phyloP scores from a whole-genome alignment of 768 basidiomycete genomes.

The Amanita phalloides region DNA sequence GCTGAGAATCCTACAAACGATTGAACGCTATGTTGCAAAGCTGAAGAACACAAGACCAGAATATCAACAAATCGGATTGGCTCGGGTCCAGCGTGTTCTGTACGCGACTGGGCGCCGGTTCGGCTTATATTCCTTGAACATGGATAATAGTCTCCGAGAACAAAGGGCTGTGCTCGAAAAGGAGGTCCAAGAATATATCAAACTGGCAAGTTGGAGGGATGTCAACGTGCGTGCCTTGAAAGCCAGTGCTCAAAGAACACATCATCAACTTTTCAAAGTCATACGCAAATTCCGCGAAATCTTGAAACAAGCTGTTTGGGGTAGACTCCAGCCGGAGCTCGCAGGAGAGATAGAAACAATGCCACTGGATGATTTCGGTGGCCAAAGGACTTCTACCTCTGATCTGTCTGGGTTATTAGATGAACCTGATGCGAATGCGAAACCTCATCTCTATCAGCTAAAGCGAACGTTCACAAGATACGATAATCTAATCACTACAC shows the following conservation, averaged over 20 bases:
- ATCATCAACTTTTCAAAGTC: slow-evolving; percentile 83
- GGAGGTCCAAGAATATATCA: slow-evolving; percentile 77
- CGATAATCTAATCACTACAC: slow-evolving; percentile 27
- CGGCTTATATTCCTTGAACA: slow-evolving; percentile 38
- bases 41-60: slow-evolving; percentile 23
- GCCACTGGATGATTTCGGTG: slow-evolving; percentile 5
- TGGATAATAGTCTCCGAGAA: slow-evolving; percentile 37
- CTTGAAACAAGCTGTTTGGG: slow-evolving; percentile 58
- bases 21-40: slow-evolving; percentile 37
- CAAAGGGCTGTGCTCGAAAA: slow-evolving; percentile 62
- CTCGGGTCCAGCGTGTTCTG: slow-evolving; percentile 48
- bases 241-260: slow-evolving; percentile 83
- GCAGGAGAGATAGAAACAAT: slow-evolving; percentile 26
- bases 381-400: not conserved
- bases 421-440: slow-evolving; percentile 8
- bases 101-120: slow-evolving; percentile 54
- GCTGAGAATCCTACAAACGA: slow-evolving; percentile 57
- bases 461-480: slow-evolving; percentile 41
- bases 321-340: slow-evolving; percentile 25
- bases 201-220: slow-evolving; percentile 97
- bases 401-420: slow-evolving; percentile 10
- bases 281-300: slow-evolving; percentile 88
- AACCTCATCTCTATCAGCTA: slow-evolving; percentile 37
- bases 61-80: slow-evolving; percentile 22
- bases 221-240: slow-evolving; percentile 90